Evolutionary conservation across 768 basidiomycete genomes (phyloP).

Genomic region (Suillus hirtellus): DNA sequence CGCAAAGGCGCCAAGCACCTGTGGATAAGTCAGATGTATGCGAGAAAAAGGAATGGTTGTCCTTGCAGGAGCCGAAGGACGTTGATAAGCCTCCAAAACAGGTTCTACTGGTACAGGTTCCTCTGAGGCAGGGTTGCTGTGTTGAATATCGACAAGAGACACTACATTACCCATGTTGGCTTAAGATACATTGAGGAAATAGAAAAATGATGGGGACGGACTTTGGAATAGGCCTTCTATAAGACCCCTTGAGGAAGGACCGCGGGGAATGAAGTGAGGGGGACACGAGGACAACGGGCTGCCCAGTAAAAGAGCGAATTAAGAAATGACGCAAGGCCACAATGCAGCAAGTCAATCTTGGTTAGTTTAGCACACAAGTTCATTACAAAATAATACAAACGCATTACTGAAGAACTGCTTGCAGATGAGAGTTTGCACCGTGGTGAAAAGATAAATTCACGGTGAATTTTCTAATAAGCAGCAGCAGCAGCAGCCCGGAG

Average conservation of each 20-base stretch:
- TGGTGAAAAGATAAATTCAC: slow-evolving; percentile 8
- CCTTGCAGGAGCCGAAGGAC: slow-evolving; percentile 17
- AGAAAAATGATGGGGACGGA: slow-evolving; percentile 18
- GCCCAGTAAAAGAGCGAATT: slow-evolving; percentile 21
- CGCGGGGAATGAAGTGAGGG: slow-evolving; percentile 29
- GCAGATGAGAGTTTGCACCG: slow-evolving; percentile 8
- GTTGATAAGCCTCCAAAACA: background rate
- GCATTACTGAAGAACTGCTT: slow-evolving; percentile 18
- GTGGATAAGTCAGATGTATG: slow-evolving; percentile 34
- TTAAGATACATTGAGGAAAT: slow-evolving; percentile 17
- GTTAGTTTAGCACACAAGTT: slow-evolving; percentile 22
- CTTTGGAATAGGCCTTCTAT: slow-evolving; percentile 24
- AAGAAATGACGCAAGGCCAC: slow-evolving; percentile 26
- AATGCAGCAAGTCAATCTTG: slow-evolving; percentile 14
- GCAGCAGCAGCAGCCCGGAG: background rate
- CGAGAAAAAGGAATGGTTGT: slow-evolving; percentile 31
- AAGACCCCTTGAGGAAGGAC: slow-evolving; percentile 23
- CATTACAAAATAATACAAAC: slow-evolving; percentile 17
- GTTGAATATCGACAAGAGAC: slow-evolving; percentile 33
- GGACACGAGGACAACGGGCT: slow-evolving; percentile 32
- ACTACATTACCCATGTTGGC: slow-evolving; percentile 32
- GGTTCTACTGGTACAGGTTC: slow-evolving; percentile 13
- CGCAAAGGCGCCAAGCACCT: slow-evolving; percentile 31
- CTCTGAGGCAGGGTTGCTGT: slow-evolving; percentile 20
- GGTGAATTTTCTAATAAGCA: slow-evolving; percentile 10